Base-by-base conservation (phyloP, 139 green algal genomes). In the Microglena sp. region DNA sequence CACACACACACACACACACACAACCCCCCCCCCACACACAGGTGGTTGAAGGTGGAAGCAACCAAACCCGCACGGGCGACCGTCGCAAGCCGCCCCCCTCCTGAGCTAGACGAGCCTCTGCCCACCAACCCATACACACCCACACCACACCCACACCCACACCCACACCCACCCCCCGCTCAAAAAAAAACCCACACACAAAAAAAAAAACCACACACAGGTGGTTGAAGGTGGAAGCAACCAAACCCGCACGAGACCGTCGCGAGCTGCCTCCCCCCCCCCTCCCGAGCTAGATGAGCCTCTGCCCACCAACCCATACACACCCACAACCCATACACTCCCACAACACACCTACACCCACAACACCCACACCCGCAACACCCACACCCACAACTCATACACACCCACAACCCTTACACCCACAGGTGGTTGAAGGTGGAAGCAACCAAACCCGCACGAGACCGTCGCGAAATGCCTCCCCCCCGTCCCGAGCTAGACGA, bases 401-500 rank as follows among this genome's bases (percentile, higher is more conserved):
- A n/a, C n/a, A n/a, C n/a, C n/a, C n/a, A n/a, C n/a, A n/a, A n/a
- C n/a, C n/a, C n/a, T n/a, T n/a, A n/a, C n/a, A n/a, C n/a, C n/a
- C n/a, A n/a, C n/a, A n/a, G n/a, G n/a, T n/a, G n/a, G n/a, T n/a
- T n/a, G n/a, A 71, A 74, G 73, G 73, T 72, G 61, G 55, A 66
- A 26, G 30, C 44, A 33, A 7, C 24, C 21, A 68, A 68, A 54
- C 46, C 46, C 4, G 26, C 32, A 8, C 26, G 44, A 1, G 77
- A 84, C 36, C 70, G 75, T 2, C 66, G 71, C 1, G 60, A 67
- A 30, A 64, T 74, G 33, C 77, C 77, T 3, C 70, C 67, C 1
- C 71, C 77, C 4, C 77, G 73, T 4, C 67, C 73, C 5, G 70
- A 81, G 68, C 72, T 84, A 57, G 67, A 76, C 45, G 40, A 77